These are phyloP conservation scores for Hordeum marinum DNA, from an alignment of 176 grass and related monocot genomes.

Conservation along the genomic window DNA sequence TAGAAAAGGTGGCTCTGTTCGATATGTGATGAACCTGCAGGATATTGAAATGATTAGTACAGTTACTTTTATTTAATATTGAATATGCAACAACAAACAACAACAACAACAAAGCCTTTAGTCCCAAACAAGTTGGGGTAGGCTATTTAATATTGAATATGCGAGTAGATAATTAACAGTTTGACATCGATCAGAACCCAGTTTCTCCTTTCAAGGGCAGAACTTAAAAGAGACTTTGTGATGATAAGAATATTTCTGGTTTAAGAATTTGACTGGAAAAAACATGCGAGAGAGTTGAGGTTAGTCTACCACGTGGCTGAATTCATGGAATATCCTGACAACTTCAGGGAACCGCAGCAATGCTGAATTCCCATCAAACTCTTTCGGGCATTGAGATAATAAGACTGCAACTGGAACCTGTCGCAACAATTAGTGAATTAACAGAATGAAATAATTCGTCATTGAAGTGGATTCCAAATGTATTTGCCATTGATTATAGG, in stretches of 20 bases:
- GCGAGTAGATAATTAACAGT: slow-evolving; percentile 6
- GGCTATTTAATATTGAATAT: slow-evolving; percentile 8
- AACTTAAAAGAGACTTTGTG: background rate
- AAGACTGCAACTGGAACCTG: slow-evolving; percentile 79
- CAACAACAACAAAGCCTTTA: too few relatives aligned
- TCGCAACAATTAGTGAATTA: slow-evolving; percentile 1
- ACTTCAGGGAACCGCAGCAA: slow-evolving; percentile 83
- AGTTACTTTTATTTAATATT: slow-evolving; percentile 1
- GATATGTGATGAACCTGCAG: slow-evolving; percentile 91
- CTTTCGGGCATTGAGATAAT: slow-evolving; percentile 84
- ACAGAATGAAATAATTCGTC: slow-evolving; percentile 13
- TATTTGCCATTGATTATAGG: slow-evolving; percentile 10
- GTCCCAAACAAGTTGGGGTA: too few relatives aligned
- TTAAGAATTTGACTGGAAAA: background rate
- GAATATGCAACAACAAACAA: too few relatives aligned
- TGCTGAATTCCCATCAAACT: slow-evolving; percentile 64
- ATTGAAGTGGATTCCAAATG: background rate
- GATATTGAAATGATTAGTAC: slow-evolving; percentile 8
- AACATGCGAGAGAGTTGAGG: slow-evolving; percentile 18
- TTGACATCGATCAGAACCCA: background rate
- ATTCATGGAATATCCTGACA: slow-evolving; percentile 95
- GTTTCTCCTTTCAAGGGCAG: background rate
- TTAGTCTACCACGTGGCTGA: slow-evolving; percentile 87
- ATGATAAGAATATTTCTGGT: slow-evolving; percentile 7
- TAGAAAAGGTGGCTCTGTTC: slow-evolving; percentile 70